Conservation (phyloP, 352 stramenopile species). For the Pelagophyceae sp. region DNA sequence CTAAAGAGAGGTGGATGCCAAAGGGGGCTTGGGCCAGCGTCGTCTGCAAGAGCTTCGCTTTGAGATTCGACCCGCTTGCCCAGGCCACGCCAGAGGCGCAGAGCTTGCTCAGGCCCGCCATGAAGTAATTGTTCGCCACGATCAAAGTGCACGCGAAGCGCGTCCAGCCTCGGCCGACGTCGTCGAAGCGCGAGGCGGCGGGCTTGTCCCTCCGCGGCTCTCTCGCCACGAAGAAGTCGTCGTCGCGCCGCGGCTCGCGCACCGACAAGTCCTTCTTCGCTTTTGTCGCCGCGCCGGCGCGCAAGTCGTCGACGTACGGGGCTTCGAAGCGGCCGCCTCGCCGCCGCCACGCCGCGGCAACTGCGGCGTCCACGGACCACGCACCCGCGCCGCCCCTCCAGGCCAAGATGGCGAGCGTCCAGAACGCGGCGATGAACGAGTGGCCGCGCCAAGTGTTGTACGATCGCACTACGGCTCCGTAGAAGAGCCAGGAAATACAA, state of each 20-base stretch:
- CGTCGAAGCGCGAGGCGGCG: neutral
- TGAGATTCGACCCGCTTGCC: neutral
- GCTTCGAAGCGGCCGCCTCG: no score
- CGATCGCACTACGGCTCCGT: neutral
- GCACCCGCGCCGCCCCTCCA: neutral
- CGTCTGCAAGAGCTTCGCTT: slow-evolving; percentile 17
- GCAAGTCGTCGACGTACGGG: neutral
- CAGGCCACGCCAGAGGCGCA: slow-evolving; percentile 12
- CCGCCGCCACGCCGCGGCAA: neutral
- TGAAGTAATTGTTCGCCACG: slow-evolving; percentile 19
- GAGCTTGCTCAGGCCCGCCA: slow-evolving; percentile 7
- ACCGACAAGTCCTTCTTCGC: neutral
- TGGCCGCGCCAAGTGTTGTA: slow-evolving; percentile 20
- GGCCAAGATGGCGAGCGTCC: slow-evolving; percentile 6
- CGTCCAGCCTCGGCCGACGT: slow-evolving; percentile 9
- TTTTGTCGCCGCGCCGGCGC: neutral
- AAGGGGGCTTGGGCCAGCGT: neutral
- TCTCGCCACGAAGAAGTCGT: no score
- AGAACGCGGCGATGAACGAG: slow-evolving; percentile 1
- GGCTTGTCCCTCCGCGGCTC: neutral
- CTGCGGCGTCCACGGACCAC: neutral
- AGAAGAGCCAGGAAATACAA: neutral
- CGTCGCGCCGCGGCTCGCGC: neutral
- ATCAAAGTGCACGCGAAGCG: slow-evolving; percentile 1
- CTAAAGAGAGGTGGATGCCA: neutral